Evolutionary conservation across 1,139 yeast genomes (phyloP).

Genomic region (Yamadazyma jaroonii): DNA sequence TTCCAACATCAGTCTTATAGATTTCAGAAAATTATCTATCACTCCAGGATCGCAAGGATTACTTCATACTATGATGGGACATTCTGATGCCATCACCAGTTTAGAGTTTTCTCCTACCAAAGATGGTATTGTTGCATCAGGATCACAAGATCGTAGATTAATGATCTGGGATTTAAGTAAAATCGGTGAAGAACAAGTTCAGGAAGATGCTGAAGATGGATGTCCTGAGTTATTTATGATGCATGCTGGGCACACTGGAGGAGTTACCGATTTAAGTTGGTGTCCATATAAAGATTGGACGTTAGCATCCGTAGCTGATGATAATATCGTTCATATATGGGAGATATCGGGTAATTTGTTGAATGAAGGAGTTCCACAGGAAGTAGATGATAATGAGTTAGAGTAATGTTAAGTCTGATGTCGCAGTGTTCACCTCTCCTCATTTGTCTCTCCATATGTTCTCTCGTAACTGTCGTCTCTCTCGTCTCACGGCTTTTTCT

Average conservation of each 20-base stretch:
- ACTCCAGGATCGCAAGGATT: conserved; percentile 22
- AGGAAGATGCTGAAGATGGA: conserved; percentile 78
- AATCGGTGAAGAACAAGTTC: conserved; percentile 77
- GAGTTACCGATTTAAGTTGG: conserved; percentile 70
- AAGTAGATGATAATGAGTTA: conserved; percentile 16
- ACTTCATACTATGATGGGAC: conserved; percentile 76
- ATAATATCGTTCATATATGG: conserved; percentile 78
- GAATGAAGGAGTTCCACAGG: conserved; percentile 27
- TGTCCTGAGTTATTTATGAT: conserved; percentile 80
- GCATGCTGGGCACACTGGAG: conserved; percentile 84
- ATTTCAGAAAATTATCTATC: conserved; percentile 46
- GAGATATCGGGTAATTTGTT: conserved; percentile 55
- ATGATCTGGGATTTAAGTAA: conserved; percentile 71
- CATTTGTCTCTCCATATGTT: too few relatives aligned
- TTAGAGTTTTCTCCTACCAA: conserved; percentile 70
- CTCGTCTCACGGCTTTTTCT: too few relatives aligned
- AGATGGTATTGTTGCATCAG: conserved; percentile 72
- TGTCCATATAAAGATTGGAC: conserved; percentile 73
- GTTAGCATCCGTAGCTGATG: conserved; percentile 70
- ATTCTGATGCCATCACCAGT: conserved; percentile 64
- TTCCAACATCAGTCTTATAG: conserved; percentile 62
- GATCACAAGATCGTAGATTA: conserved; percentile 68
- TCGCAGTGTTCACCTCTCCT: too few relatives aligned
- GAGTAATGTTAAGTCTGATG: too few relatives aligned
- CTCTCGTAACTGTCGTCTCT: too few relatives aligned